Evolutionary conservation across 192 early-diverging fungal genomes (phyloP).

Genomic region (Oehlia diaphana): DNA sequence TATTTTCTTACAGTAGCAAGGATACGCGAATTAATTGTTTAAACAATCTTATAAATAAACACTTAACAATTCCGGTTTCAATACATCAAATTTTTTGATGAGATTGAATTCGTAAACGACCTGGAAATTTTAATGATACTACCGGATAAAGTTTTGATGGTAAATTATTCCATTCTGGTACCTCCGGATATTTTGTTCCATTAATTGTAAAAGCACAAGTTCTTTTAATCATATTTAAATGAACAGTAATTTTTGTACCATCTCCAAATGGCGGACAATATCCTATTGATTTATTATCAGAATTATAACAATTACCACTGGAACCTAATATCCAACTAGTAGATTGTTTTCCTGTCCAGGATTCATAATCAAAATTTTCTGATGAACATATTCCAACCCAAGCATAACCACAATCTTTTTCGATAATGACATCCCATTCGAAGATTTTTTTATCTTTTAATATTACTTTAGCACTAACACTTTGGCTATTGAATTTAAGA

Average conservation of each 20-base stretch:
- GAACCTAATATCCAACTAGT: not conserved
- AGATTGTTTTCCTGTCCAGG: not conserved
- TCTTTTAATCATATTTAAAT: slow-evolving; percentile 28
- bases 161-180: slow-evolving; percentile 6
- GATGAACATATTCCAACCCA: not conserved
- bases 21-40: no score
- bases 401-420: not conserved
- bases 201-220: slow-evolving; percentile 23
- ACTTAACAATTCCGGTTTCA: no score
- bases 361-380: not conserved
- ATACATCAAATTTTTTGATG: not conserved
- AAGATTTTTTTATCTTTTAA: not conserved
- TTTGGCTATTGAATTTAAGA: not conserved
- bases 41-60: no score
- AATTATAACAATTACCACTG: not conserved
- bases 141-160: slow-evolving; percentile 26
- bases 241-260: slow-evolving; percentile 4
- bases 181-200: not conserved
- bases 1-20: no score
- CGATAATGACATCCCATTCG: slow-evolving; percentile 25
- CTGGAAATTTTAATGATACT: not conserved
- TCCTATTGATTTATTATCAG: not conserved
- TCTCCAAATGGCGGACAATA: slow-evolving; percentile 6
- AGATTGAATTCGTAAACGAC: not conserved
- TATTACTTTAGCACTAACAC: not conserved